Conservation (phyloP, 2,329 filamentous ascomycete species). For the Monilinia laxa region DNA sequence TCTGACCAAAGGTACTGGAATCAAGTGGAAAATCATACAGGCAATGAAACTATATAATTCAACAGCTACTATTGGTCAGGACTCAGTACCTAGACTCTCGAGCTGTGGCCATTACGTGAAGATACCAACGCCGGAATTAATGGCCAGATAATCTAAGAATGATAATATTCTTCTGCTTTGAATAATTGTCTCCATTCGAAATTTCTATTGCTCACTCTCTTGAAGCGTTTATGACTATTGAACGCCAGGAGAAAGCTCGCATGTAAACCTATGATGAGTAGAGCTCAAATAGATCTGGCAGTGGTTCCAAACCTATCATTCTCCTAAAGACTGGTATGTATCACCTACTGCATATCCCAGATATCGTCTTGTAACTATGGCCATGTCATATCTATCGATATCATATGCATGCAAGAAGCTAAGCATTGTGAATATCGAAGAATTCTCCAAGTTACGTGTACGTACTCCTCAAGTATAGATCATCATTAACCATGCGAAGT, state of each 20-base stretch:
- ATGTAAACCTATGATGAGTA: too few species aligned
- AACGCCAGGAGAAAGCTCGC: too few species aligned
- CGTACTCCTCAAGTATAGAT: background rate
- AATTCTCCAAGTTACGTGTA: too few species aligned
- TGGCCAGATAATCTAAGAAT: background rate
- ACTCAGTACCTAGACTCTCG: background rate
- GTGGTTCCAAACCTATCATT: background rate
- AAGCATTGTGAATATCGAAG: background rate
- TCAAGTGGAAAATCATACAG: background rate
- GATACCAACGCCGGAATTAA: too few species aligned
- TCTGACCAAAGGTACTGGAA: background rate
- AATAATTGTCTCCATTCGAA: background rate
- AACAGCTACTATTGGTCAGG: background rate
- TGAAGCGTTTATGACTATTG: background rate
- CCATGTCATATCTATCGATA: too few species aligned
- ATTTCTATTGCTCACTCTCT: background rate
- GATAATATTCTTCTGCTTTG: background rate
- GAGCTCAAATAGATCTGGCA: background rate
- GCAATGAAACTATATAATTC: too few species aligned
- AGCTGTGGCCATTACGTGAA: too few species aligned
- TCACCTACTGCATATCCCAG: background rate
- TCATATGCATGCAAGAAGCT: too few species aligned
- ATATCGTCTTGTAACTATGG: too few species aligned
- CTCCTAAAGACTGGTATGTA: background rate
- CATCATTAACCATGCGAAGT: background rate